Base-by-base conservation (phyloP, 1,284 basidiomycete species). In the Sphagnurus paluster region DNA sequence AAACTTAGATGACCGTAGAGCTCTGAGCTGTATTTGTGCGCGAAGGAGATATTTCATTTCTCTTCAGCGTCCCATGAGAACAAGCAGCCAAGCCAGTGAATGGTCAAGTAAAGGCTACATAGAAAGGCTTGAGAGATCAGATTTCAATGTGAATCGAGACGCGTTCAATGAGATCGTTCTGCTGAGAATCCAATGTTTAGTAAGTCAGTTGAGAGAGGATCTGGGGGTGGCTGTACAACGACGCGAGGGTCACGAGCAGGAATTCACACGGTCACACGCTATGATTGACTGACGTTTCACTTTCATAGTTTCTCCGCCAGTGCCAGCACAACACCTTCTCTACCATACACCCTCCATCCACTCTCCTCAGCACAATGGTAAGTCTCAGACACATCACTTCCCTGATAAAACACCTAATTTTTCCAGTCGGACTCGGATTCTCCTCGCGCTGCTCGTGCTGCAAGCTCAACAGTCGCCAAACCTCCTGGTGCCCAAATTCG, bases 401-500 rank as follows among this genome's bases (percentile, higher is more conserved):
- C 0, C 19, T 30, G n/a, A 25, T 45, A 19, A 42, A 33, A n/a
- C n/a, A n/a, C n/a, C n/a, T n/a, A n/a, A 25, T 42, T 4, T 30
- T 11, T 56, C 17, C 50, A 85, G 80, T 84, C 82, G 52, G 82
- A 85, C 69, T 84, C 83, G 58, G 82, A 84, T 63, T 75, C 79
- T 50, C 65, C 76, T 48, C 75, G 72, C 56, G 62, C 60, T 39
- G 69, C 69, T 49, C 68, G 65, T 60, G 65, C 66, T 48, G 46
- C 66, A 46, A 43, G 56, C 23, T 69, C 67, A 43, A 73, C 71
- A 38, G 77, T 87, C 46, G 80, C 80, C 44, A 85, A 80, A 65
- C 87, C 87, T 13, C 82, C 84, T 57, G 86, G 85, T 60, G 82
- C 84, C 55, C 84, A 87, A 67, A 80, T 90, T 69, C 80, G 87